A percentile compares a stretch with the other conserved stretches of the same genome.
phyloP scores from a whole-genome alignment of 2,329 filamentous ascomycete genomes.

The Elsinoe perseae region DNA sequence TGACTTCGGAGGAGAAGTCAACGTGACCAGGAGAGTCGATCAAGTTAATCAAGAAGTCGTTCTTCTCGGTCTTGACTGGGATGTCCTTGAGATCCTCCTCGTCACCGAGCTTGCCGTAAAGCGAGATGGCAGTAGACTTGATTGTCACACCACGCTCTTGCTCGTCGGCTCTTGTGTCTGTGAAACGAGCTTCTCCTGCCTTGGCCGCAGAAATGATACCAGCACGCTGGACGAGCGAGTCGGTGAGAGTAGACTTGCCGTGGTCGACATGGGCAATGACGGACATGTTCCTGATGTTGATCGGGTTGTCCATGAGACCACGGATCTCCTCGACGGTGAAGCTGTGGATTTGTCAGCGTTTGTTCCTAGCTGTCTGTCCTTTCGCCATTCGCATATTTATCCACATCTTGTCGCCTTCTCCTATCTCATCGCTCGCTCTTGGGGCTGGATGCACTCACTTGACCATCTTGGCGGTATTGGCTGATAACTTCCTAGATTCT shows the following conservation, averaged over 20 bases:
- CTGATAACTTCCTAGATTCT: conserved; percentile 22
- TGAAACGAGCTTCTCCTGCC: conserved; percentile 91
- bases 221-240: conserved; percentile 96
- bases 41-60: conserved; percentile 99
- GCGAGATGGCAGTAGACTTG: conserved; percentile 99
- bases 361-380: neutral
- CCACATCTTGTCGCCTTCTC: neutral
- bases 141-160: conserved; percentile 99
- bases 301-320: conserved; percentile 68
- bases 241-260: conserved; percentile 99
- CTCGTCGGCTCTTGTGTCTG: conserved; percentile 93
- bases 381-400: neutral
- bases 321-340: conserved; percentile 96
- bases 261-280: conserved; percentile 99
- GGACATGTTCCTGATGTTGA: conserved; percentile 88
- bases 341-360: conserved; percentile 56
- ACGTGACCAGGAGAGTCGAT: conserved; percentile 99
- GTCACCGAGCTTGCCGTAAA: conserved; percentile 77
- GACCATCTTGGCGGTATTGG: conserved; percentile 93
- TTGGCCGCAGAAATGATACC: conserved; percentile 99
- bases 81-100: conserved; percentile 92
- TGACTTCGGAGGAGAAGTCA: conserved; percentile 99
- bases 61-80: conserved; percentile 77
- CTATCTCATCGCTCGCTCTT: neutral
- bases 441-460: conserved; percentile 63